Percentiles rank a stretch among this genome's conserved stretches.
Evolutionary conservation across 345 rosid species (phyloP).

Genomic region (Bruguiera sexangula): DNA sequence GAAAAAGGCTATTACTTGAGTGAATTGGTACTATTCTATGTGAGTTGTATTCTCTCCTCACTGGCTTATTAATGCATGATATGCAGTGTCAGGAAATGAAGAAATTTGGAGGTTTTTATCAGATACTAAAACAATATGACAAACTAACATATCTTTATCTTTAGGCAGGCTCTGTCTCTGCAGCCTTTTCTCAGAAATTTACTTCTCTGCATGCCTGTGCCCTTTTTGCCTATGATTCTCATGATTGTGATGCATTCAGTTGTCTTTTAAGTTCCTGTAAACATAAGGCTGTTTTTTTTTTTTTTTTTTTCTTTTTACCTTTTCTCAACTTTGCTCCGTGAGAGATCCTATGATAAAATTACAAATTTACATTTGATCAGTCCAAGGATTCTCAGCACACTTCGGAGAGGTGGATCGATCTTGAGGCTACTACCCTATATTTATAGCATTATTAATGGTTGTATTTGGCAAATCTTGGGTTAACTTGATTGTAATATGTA

Average conservation of each 20-base stretch:
- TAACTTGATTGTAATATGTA: background rate
- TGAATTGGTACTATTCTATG: background rate
- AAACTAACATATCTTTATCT: background rate
- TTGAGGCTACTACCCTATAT: background rate
- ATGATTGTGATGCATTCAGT: too few relatives aligned
- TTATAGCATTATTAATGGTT: background rate
- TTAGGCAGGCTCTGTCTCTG: too few relatives aligned
- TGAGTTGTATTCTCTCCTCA: background rate
- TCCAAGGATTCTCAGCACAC: background rate
- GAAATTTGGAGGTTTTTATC: background rate
- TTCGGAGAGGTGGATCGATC: background rate
- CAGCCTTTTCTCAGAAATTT: too few relatives aligned
- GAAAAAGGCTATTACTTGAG: background rate
- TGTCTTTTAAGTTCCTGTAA: too few relatives aligned
- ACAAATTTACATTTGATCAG: background rate
- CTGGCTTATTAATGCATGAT: background rate
- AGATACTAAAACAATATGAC: background rate
- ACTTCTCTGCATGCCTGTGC: too few relatives aligned
- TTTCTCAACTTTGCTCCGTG: too few relatives aligned
- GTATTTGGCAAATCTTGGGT: background rate
- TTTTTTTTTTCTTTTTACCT: too few relatives aligned
- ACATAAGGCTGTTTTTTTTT: too few relatives aligned
- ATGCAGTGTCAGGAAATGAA: background rate
- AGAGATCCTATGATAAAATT: background rate
- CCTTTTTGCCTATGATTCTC: too few relatives aligned